Evolutionary conservation across 1,284 basidiomycete genomes (phyloP).

Genomic region (Ceratobasidium papillatum): DNA sequence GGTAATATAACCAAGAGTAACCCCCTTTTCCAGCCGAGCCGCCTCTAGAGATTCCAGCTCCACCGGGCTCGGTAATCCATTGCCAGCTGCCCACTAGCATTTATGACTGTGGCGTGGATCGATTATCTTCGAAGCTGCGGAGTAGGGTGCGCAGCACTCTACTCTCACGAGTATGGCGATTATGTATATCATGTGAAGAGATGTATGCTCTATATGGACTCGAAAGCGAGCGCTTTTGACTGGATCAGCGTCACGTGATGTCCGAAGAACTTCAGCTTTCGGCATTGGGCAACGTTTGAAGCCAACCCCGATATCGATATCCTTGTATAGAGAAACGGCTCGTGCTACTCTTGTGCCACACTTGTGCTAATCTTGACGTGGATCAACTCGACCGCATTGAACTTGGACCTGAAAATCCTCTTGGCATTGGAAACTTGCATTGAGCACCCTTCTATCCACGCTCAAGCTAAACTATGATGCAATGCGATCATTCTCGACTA

Average conservation of each 20-base stretch:
- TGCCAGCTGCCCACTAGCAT: neutral
- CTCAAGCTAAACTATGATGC: neutral
- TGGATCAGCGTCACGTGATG: conserved; percentile 13
- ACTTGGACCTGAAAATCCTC: neutral
- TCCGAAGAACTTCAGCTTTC: neutral
- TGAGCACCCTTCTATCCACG: neutral
- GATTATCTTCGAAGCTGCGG: conserved; percentile 13
- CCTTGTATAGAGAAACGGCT: neutral
- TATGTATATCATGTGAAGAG: neutral
- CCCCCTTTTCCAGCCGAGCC: neutral
- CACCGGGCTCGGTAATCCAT: neutral
- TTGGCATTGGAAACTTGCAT: neutral
- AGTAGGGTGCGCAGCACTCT: conserved; percentile 23
- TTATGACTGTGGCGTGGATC: neutral
- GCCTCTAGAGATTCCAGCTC: neutral
- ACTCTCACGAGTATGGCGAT: conserved; percentile 8
- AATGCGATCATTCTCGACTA: neutral
- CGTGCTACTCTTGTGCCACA: no score
- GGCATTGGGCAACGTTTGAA: neutral
- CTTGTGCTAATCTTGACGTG: no score
- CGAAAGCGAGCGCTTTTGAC: conserved; percentile 8
- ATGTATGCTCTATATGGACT: neutral
- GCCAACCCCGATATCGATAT: neutral
- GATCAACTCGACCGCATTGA: neutral
- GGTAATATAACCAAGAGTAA: neutral